Evolutionary conservation across 2,329 filamentous ascomycete species (phyloP).

Genomic region (Colletotrichum orbiculare): DNA sequence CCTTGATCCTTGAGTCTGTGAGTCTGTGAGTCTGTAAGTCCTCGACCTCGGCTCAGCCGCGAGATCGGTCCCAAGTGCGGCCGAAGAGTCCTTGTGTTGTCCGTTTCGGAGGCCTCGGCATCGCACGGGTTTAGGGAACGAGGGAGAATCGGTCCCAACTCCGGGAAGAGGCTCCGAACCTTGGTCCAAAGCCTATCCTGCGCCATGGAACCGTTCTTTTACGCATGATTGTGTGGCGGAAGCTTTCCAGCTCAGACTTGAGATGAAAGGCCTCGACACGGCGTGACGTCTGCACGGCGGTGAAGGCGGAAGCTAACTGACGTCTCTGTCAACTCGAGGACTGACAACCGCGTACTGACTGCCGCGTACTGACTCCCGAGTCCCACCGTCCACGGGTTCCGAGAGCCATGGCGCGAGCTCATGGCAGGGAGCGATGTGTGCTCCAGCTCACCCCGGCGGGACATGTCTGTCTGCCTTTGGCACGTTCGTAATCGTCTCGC

Average conservation of each 20-base stretch:
- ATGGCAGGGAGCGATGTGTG: neutral
- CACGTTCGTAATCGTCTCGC: neutral
- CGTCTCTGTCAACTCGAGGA: too few species aligned
- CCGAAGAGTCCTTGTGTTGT: too few species aligned
- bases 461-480: neutral
- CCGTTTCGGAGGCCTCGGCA: too few species aligned
- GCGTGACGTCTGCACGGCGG: neutral
- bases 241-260: neutral
- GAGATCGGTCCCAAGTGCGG: too few species aligned
- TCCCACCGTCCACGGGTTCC: neutral
- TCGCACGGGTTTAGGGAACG: neutral
- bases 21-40: too few species aligned
- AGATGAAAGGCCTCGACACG: conserved; percentile 5
- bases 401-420: neutral
- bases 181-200: neutral
- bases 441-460: too few species aligned
- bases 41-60: too few species aligned
- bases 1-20: too few species aligned
- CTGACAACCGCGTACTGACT: neutral
- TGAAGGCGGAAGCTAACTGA: neutral
- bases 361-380: neutral
- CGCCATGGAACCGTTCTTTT: neutral
- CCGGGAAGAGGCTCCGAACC: neutral
- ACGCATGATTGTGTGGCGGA: neutral
- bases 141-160: neutral